phyloP scores from a whole-genome alignment of 176 grass and related monocot genomes.

The Hyparrhenia diplandra region DNA sequence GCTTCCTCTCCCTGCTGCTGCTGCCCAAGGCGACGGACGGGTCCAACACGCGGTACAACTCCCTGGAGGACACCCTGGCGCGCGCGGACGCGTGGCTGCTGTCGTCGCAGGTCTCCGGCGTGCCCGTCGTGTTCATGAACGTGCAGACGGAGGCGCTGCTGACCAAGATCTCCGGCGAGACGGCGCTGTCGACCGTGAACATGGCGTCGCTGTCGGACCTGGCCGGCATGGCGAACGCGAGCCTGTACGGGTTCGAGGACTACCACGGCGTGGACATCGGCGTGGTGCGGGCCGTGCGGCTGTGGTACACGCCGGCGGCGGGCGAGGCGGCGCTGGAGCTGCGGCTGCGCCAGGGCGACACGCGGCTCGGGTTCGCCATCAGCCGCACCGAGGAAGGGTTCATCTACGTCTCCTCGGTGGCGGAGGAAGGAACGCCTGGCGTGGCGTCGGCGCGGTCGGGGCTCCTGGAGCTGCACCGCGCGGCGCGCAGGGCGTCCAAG shows the following conservation, averaged over 20 bases:
- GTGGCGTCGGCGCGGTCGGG: constrained; percentile 66
- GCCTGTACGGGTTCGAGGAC: constrained; percentile 94
- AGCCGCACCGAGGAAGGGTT: constrained; percentile 95
- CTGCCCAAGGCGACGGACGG: constrained; percentile 60
- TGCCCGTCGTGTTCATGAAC: constrained; percentile 60
- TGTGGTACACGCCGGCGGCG: constrained; percentile 70
- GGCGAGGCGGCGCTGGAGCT: constrained; percentile 72
- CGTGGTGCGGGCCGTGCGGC: constrained; percentile 58
- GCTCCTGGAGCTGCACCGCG: constrained; percentile 58
- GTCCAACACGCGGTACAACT: constrained; percentile 56
- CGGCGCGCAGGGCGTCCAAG: constrained; percentile 46
- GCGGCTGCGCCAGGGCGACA: constrained; percentile 59
- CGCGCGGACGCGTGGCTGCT: constrained; percentile 79
- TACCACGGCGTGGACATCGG: constrained; percentile 97
- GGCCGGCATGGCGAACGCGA: constrained; percentile 66
- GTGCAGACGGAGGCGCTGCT: constrained; percentile 88
- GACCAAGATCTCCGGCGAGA: constrained; percentile 95
- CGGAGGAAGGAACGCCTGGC: constrained; percentile 58
- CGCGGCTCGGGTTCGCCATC: constrained; percentile 80
- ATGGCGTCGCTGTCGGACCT: constrained; percentile 76
- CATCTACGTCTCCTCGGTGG: constrained; percentile 85
- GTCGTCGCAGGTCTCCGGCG: constrained; percentile 56
- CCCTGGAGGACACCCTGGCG: constrained; percentile 79
- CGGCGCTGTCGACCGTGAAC: constrained; percentile 67
- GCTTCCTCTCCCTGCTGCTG: constrained; percentile 75